These are phyloP conservation scores for Houttuynia cordata DNA, from an alignment of 164 flowering plant genomes.

Conservation along the genomic window DNA sequence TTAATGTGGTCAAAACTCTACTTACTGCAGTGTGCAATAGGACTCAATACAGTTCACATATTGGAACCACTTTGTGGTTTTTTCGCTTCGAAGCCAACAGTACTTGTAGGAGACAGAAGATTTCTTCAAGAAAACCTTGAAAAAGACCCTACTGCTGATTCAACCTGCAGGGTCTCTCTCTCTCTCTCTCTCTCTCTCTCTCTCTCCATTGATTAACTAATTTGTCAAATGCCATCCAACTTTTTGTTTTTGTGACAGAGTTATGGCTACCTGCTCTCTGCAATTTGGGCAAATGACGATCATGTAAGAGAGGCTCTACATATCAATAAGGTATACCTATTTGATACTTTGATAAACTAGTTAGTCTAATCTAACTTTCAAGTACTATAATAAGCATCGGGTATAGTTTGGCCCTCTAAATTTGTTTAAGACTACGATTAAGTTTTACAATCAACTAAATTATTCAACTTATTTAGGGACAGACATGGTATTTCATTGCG, in stretches of 20 bases:
- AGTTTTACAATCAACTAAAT: no score
- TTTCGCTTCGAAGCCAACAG: not conserved
- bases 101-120: not conserved
- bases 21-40: constrained; percentile 6
- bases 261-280: not conserved
- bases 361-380: no score
- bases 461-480: no score
- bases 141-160: not conserved
- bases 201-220: not conserved
- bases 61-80: not conserved
- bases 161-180: not conserved
- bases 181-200: not conserved
- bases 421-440: no score
- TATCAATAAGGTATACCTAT: not conserved
- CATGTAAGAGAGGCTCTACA: not conserved
- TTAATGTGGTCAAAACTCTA: not conserved
- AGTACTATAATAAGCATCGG: no score
- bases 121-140: not conserved
- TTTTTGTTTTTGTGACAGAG: not conserved
- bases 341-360: not conserved
- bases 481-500: no score
- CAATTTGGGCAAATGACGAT: not conserved
- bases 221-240: no score
- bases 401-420: no score
- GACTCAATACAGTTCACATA: not conserved